Evolutionary conservation across 23 red algal genomes (phyloP).

Genomic region (Gracilaria vermiculophylla): DNA sequence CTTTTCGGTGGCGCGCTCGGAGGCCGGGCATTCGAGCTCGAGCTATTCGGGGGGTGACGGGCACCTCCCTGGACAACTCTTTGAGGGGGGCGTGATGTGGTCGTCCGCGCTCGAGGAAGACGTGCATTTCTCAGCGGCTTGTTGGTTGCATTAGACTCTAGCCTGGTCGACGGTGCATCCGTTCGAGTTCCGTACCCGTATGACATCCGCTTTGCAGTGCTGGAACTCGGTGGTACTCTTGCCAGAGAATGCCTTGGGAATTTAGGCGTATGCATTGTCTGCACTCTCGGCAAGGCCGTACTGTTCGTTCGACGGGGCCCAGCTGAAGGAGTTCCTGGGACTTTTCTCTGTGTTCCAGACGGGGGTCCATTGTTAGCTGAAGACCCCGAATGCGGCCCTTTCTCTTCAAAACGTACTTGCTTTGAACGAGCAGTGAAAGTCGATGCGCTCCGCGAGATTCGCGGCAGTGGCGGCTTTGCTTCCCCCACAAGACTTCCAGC

Average conservation of each 20-base stretch:
- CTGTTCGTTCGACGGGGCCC: constrained; percentile 2
- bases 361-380: not conserved
- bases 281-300: not conserved
- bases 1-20: not conserved
- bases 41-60: not conserved
- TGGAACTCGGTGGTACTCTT: constrained; percentile 16
- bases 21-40: not conserved
- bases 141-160: not conserved
- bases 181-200: constrained; percentile 35
- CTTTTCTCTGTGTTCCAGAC: not conserved
- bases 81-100: not conserved
- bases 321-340: not conserved
- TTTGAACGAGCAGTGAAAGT: constrained; percentile 25
- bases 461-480: not conserved
- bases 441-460: constrained; percentile 31
- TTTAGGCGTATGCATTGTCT: constrained; percentile 7
- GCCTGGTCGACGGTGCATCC: not conserved
- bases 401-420: constrained; percentile 49
- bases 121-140: constrained; percentile 11
- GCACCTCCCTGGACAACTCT: not conserved
- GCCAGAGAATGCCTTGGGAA: constrained; percentile 10
- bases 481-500: not conserved
- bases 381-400: not conserved
- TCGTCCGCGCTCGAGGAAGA: constrained; percentile 10
- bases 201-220: constrained; percentile 13